Evolutionary conservation across 2,329 filamentous ascomycete genomes (phyloP), one percentile per base, ranked within the genome.

Genomic region (Dactylella cylindrospora): DNA sequence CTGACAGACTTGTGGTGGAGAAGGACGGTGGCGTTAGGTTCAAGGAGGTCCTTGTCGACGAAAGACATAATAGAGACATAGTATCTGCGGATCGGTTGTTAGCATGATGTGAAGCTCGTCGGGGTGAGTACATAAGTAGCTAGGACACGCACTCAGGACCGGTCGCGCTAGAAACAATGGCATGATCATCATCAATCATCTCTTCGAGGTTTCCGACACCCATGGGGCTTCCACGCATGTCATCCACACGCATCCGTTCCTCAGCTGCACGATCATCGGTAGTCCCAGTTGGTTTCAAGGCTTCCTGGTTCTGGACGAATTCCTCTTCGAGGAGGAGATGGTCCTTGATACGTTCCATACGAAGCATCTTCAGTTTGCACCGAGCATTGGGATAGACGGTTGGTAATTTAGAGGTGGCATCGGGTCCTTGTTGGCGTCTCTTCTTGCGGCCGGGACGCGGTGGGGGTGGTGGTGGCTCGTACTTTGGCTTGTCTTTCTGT

Each of bases 31-130:
- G 93, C 90, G 64, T 94, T 94, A 1, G 93, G 93, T 75, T 98
- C 93, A 35, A 98, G 80, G 3, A 98, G 82, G 71, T 98, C 93
- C 76, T 98, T 98, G 79, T 98, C 93, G 67, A 98, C 93, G 71
- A 98, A 98, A 51, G 91, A 96, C 93, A 97, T 97, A 80, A 98
- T 98, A 69, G 90, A 96, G 67, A 98, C 93, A 74, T 97, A 98
- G 80, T 67, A 67, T 41, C 66, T 67, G 36, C 8, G 5, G 9
- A 41, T 5, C 17, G 15, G 3, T 12, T 12, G 36, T 53, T 49
- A 44, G 40, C 17, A 45, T 15, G n/a, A 26, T 22, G 20, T 25
- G 15, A 6, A 29, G 10, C 17, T 9, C 8, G 28, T 31, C 8
- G 28, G 13, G 9, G 13, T 31, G 4, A 17, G 3, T 22, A 13